These are phyloP conservation scores for Punica granatum DNA, from an alignment of 345 rosid species.

Conservation along the genomic window DNA sequence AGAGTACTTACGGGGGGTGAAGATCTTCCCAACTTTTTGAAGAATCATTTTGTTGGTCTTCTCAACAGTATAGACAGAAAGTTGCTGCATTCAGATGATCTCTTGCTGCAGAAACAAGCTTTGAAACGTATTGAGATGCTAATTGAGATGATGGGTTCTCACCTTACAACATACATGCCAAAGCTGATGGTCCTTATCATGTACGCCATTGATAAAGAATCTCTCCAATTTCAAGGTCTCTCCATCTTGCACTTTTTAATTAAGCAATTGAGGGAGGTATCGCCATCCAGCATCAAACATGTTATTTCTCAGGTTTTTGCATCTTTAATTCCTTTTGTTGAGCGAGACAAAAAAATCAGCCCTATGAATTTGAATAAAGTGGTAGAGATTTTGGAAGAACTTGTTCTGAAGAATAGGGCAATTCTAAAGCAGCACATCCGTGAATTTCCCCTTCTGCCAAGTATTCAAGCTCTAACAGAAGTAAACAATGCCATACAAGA, in stretches of 20 bases:
- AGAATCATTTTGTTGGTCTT: conserved; percentile 95
- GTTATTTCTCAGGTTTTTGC: conserved; percentile 90
- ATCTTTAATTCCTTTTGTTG: conserved; percentile 87
- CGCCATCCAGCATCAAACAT: conserved; percentile 84
- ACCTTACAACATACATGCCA: conserved; percentile 81
- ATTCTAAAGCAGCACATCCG: conserved; percentile 78
- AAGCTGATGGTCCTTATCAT: conserved; percentile 92
- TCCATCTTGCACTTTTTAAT: conserved; percentile 76
- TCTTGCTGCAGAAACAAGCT: conserved; percentile 78
- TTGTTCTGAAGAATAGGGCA: conserved; percentile 68
- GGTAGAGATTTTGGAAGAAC: conserved; percentile 79
- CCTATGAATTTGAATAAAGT: conserved; percentile 48
- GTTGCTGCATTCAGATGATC: conserved; percentile 77
- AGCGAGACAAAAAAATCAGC: conserved; percentile 56
- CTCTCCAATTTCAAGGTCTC: conserved; percentile 84
- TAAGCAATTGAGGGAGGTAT: conserved; percentile 57
- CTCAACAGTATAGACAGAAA: conserved; percentile 89
- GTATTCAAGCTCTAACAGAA: conserved; percentile 60
- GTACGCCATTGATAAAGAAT: conserved; percentile 82
- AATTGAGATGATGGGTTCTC: conserved; percentile 88
- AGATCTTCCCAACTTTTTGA: conserved; percentile 78
- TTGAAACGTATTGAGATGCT: conserved; percentile 80
- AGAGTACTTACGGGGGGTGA: conserved; percentile 66
- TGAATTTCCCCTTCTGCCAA: conserved; percentile 89
- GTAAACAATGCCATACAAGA: conserved; percentile 88